Evolutionary conservation across 2,329 filamentous ascomycete genomes (phyloP).

Genomic region (Bipolaris sorokiniana): DNA sequence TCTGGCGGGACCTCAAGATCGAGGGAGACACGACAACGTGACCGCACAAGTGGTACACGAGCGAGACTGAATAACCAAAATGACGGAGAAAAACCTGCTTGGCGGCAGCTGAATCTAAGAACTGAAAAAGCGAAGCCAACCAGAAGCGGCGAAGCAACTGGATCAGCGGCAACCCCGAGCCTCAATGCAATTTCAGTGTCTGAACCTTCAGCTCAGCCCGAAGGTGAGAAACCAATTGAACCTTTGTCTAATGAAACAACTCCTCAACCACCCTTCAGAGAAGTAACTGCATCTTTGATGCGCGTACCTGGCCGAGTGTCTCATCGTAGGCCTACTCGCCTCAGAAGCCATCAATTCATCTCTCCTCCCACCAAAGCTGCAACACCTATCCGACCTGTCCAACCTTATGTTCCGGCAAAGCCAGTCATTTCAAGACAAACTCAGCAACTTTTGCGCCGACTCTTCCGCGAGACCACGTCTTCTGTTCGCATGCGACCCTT

Average conservation of each 20-base stretch:
- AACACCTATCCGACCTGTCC: neutral
- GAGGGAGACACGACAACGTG: neutral
- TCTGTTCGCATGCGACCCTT: neutral
- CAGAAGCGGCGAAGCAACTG: neutral
- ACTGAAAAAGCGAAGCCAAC: neutral
- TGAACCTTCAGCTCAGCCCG: neutral
- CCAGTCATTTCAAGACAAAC: constrained; percentile 7
- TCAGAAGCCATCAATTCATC: constrained; percentile 9
- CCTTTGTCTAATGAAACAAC: neutral
- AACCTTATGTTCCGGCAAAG: constrained; percentile 1
- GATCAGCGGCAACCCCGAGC: neutral
- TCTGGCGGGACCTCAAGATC: no score
- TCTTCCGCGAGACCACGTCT: neutral
- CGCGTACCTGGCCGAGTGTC: neutral
- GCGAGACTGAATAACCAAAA: neutral
- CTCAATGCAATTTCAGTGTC: neutral
- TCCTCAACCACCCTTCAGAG: constrained; percentile 8
- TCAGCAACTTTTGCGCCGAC: constrained; percentile 4
- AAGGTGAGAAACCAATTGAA: neutral
- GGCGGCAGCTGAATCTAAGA: neutral
- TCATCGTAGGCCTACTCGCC: neutral
- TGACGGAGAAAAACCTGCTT: neutral
- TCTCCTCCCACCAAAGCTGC: neutral
- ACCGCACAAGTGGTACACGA: neutral
- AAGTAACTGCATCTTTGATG: neutral